phyloP scores from a whole-genome alignment of 2,329 filamentous ascomycete genomes.

The Botryotinia narcissicola region DNA sequence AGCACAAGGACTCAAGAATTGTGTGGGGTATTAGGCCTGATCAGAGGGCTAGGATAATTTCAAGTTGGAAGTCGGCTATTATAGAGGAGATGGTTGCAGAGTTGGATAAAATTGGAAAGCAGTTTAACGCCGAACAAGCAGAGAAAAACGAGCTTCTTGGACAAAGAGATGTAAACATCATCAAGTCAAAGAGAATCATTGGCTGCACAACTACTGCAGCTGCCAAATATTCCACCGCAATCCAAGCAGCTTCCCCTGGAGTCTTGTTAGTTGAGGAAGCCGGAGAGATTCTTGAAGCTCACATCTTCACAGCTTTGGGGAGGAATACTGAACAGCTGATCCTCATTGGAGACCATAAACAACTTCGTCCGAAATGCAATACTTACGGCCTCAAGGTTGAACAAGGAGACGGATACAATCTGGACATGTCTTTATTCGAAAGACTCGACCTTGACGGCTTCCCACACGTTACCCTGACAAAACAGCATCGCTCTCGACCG shows the following conservation, averaged over 20 bases:
- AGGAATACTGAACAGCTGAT: constrained; percentile 60
- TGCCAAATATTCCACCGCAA: constrained; percentile 56
- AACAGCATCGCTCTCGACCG: constrained; percentile 68
- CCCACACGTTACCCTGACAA: constrained; percentile 51
- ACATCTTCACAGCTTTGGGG: constrained; percentile 60
- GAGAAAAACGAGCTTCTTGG: constrained; percentile 46
- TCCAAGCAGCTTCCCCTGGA: constrained; percentile 55
- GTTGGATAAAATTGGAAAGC: constrained; percentile 42
- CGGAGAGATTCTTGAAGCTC: constrained; percentile 68
- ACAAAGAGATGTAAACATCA: constrained; percentile 43
- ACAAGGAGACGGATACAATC: constrained; percentile 61
- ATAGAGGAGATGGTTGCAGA: constrained; percentile 49
- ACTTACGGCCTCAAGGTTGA: constrained; percentile 58
- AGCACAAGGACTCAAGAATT: constrained; percentile 34
- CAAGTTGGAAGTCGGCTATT: constrained; percentile 47
- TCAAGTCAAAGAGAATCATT: constrained; percentile 59
- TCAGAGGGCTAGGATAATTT: constrained; percentile 41
- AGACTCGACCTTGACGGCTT: constrained; percentile 57
- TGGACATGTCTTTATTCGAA: constrained; percentile 69
- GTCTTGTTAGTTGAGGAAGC: constrained; percentile 67
- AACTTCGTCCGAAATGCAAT: constrained; percentile 66
- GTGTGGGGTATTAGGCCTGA: constrained; percentile 54
- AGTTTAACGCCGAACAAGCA: constrained; percentile 45
- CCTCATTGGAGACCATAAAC: constrained; percentile 71
- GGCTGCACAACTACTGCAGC: constrained; percentile 70